Evolutionary conservation across 2,329 filamentous ascomycete species (phyloP).

Genomic region (Pestalotiopsis sp.): DNA sequence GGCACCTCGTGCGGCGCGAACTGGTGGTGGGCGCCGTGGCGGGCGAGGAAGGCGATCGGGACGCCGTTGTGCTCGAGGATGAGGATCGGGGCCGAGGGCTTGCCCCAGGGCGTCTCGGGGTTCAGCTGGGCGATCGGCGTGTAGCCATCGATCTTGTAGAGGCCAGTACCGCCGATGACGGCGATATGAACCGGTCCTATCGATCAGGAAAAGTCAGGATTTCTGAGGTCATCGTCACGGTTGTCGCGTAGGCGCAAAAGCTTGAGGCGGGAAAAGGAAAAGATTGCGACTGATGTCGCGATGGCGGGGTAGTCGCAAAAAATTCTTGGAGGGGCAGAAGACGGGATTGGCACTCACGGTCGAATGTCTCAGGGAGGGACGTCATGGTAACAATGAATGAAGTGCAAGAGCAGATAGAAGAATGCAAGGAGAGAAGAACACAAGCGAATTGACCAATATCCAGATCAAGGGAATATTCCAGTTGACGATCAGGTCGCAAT

Average conservation of each 20-base stretch:
- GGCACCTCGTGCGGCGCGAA: slow-evolving; percentile 94
- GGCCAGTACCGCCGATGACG: slow-evolving; percentile 91
- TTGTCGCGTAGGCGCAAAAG: slow-evolving; percentile 7
- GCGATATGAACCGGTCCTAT: slow-evolving; percentile 77
- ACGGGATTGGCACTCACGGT: slow-evolving; percentile 46
- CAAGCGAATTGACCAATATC: background rate
- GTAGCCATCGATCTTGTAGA: slow-evolving; percentile 85
- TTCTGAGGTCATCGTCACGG: slow-evolving; percentile 14
- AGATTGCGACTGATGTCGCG: slow-evolving; percentile 5
- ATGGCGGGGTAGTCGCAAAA: slow-evolving; percentile 7
- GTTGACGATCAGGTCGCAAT: background rate
- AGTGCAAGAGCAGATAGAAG: background rate
- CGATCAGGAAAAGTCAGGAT: slow-evolving; percentile 1
- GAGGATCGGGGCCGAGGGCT: slow-evolving; percentile 73
- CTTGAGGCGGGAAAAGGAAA: background rate
- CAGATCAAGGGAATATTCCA: background rate
- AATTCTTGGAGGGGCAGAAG: background rate
- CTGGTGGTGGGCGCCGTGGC: slow-evolving; percentile 88
- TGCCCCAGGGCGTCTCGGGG: slow-evolving; percentile 85
- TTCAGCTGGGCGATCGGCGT: slow-evolving; percentile 79
- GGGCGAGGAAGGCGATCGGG: slow-evolving; percentile 89
- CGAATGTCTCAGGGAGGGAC: slow-evolving; percentile 59
- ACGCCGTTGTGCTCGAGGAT: slow-evolving; percentile 86
- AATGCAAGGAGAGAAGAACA: background rate
- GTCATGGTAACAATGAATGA: slow-evolving; percentile 41